Conservation (phyloP, 148 eudicot species). For the Spergularia bocconei region DNA sequence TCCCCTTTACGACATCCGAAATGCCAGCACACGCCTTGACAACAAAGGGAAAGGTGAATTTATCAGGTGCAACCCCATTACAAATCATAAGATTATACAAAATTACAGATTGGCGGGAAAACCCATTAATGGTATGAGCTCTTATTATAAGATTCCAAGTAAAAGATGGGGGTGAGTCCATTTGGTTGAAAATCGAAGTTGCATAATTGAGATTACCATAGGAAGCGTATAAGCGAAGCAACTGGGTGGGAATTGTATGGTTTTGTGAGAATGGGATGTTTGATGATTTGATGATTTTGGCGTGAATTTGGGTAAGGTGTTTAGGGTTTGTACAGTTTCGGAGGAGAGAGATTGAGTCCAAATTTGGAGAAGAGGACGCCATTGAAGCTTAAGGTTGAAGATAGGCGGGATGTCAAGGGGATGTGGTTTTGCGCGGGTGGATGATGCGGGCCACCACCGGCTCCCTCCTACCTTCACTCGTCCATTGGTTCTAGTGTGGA, state of each 20-base stretch:
- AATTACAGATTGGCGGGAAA: constrained; percentile 30
- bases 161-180: constrained; percentile 39
- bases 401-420: neutral
- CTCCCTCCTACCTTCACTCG: neutral
- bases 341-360: constrained; percentile 38
- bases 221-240: constrained; percentile 43
- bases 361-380: constrained; percentile 27
- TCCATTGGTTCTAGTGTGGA: neutral
- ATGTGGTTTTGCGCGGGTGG: constrained; percentile 6
- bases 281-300: constrained; percentile 37
- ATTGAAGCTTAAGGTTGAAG: constrained; percentile 10
- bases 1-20: constrained; percentile 38
- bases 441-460: constrained; percentile 5
- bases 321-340: constrained; percentile 35
- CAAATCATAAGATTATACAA: constrained; percentile 48
- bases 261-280: constrained; percentile 27
- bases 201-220: constrained; percentile 44
- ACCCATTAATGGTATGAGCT: constrained; percentile 32
- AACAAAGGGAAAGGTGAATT: constrained; percentile 61
- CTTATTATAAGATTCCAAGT: constrained; percentile 60
- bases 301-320: constrained; percentile 59
- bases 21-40: constrained; percentile 48
- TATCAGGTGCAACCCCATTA: constrained; percentile 46
- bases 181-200: constrained; percentile 31
- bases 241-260: constrained; percentile 24